phyloP scores from a whole-genome alignment of 805 yeast genomes.

The Candida insectorum region DNA sequence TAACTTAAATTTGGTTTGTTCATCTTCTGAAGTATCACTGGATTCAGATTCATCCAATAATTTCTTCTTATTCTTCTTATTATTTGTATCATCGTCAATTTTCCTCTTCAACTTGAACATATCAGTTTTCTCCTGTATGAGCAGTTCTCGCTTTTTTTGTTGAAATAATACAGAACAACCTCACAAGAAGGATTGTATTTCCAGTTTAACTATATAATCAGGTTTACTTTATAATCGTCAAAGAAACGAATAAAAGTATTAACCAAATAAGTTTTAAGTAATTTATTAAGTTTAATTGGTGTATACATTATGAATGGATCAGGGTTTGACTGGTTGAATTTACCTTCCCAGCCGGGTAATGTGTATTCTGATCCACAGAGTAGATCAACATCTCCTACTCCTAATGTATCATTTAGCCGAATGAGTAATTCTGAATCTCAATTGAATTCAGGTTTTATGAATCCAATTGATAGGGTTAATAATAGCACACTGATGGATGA shows the following conservation, averaged over 20 bases:
- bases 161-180: no score
- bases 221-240: no score
- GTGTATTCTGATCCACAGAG: background rate
- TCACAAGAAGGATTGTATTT: no score
- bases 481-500: no score
- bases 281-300: no score
- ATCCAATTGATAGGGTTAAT: no score
- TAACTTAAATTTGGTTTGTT: background rate
- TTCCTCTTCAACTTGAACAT: constrained; percentile 7
- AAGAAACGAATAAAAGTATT: no score
- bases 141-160: no score
- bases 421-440: constrained; percentile 1
- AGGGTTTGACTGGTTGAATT: constrained; percentile 54
- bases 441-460: no score
- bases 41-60: constrained; percentile 1
- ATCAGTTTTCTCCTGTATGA: background rate
- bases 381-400: constrained; percentile 3
- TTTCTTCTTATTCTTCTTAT: constrained; percentile 1
- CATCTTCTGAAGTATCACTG: background rate
- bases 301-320: constrained; percentile 1
- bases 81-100: background rate
- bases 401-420: constrained; percentile 5
- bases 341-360: constrained; percentile 15
- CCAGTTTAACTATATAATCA: no score
- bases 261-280: no score